Conservation (phyloP, 139 green algal species). For the Ettlia oleoabundans region DNA sequence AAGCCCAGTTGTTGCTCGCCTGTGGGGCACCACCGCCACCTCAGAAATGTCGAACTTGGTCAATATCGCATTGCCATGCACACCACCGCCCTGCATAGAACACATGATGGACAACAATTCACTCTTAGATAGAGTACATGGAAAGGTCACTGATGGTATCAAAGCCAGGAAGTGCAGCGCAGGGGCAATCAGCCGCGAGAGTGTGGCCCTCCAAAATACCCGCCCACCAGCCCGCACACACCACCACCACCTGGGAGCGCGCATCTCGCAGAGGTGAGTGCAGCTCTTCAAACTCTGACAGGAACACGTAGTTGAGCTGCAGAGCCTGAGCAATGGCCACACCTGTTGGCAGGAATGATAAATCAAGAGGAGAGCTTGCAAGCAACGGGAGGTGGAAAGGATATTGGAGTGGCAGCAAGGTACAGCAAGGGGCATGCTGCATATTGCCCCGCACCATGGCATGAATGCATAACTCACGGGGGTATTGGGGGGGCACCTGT, state of each 20-base stretch:
- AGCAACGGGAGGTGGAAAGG: too few relatives aligned
- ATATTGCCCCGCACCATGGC: background rate
- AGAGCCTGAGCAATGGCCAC: slow-evolving; percentile 74
- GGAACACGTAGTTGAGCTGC: slow-evolving; percentile 75
- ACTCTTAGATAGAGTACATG: too few relatives aligned
- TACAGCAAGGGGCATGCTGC: background rate
- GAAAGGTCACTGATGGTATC: too few relatives aligned
- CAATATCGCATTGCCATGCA: slow-evolving; percentile 89
- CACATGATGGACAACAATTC: too few relatives aligned
- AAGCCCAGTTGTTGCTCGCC: too few relatives aligned
- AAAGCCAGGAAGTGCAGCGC: too few relatives aligned
- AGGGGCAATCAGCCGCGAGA: too few relatives aligned
- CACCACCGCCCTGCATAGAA: slow-evolving; percentile 83
- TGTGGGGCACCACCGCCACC: slow-evolving; percentile 56
- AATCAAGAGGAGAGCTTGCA: background rate
- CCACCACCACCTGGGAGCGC: slow-evolving; percentile 4
- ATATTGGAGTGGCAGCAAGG: too few relatives aligned
- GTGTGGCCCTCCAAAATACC: too few relatives aligned
- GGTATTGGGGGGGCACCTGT: slow-evolving; percentile 37
- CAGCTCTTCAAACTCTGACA: slow-evolving; percentile 91
- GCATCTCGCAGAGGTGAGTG: slow-evolving; percentile 49
- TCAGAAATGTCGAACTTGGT: slow-evolving; percentile 68
- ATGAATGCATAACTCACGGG: background rate
- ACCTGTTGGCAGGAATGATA: slow-evolving; percentile 45
- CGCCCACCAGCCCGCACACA: too few relatives aligned